Evolutionary conservation across 345 rosid species (phyloP).

Genomic region (Bruguiera parviflora): DNA sequence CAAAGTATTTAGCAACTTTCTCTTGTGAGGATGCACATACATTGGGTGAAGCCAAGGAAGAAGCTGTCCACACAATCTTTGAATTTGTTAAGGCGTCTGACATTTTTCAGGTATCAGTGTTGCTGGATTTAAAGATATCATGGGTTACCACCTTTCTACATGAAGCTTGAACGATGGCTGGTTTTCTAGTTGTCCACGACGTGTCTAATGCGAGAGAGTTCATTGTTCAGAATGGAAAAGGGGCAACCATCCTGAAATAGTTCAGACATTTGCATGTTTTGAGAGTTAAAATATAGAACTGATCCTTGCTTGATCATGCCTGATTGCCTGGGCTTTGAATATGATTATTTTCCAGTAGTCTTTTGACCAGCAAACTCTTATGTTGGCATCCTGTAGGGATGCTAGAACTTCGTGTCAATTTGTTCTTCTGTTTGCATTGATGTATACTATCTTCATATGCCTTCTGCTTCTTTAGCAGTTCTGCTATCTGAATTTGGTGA

Average conservation of each 20-base stretch:
- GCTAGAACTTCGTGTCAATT: neutral
- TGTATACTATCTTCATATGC: neutral
- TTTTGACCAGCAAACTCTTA: too few relatives aligned
- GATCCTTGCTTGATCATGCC: too few relatives aligned
- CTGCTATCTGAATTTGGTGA: neutral
- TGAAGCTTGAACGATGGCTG: neutral
- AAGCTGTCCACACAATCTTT: conserved; percentile 64
- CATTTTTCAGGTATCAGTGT: conserved; percentile 66
- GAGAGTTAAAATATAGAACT: too few relatives aligned
- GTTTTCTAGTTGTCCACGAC: neutral
- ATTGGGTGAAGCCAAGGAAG: conserved; percentile 86
- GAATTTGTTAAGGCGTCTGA: conserved; percentile 89
- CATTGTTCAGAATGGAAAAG: neutral
- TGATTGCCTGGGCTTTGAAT: too few relatives aligned
- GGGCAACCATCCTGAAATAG: neutral
- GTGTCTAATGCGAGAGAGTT: neutral
- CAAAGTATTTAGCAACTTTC: conserved; percentile 87
- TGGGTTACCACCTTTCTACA: neutral
- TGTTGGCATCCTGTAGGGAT: neutral
- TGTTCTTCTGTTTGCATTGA: neutral
- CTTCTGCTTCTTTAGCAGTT: neutral
- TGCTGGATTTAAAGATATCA: neutral
- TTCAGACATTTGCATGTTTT: too few relatives aligned
- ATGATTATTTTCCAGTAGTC: too few relatives aligned
- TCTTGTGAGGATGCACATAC: conserved; percentile 59